Evolutionary conservation across 2,329 filamentous ascomycete species (phyloP).

Genomic region (Chrysoporthe deuterocubensis): DNA sequence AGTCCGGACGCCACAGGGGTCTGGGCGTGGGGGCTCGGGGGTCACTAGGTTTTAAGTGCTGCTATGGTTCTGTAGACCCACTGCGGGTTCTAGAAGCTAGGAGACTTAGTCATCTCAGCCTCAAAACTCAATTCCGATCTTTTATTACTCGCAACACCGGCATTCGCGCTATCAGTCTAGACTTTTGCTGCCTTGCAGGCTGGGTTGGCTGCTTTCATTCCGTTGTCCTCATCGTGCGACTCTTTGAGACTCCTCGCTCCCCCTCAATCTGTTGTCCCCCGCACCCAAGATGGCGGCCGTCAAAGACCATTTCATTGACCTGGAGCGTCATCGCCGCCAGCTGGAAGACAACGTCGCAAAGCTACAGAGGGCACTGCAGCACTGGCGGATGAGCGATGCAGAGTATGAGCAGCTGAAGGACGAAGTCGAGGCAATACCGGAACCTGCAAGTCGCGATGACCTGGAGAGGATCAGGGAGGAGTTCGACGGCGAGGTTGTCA

Average conservation of each 20-base stretch:
- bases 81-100: neutral
- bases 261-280: neutral
- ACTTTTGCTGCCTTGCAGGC: neutral
- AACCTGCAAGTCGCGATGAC: conserved; percentile 53
- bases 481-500: conserved; percentile 67
- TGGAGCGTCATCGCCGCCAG: conserved; percentile 75
- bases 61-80: neutral
- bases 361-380: conserved; percentile 74
- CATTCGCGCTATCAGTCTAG: neutral
- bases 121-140: neutral
- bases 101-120: conserved; percentile 11
- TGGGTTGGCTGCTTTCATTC: neutral
- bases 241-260: neutral
- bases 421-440: conserved; percentile 66
- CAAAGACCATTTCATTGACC: conserved; percentile 62
- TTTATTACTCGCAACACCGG: neutral
- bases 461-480: conserved; percentile 61
- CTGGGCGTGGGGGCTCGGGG: neutral
- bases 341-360: conserved; percentile 78
- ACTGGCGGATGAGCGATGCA: conserved; percentile 90
- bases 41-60: too few relatives aligned
- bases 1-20: neutral
- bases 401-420: conserved; percentile 91
- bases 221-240: neutral
- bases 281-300: conserved; percentile 41